Evolutionary conservation across 257 asterid genomes (phyloP).

Genomic region (Galeopsis tetrahit): DNA sequence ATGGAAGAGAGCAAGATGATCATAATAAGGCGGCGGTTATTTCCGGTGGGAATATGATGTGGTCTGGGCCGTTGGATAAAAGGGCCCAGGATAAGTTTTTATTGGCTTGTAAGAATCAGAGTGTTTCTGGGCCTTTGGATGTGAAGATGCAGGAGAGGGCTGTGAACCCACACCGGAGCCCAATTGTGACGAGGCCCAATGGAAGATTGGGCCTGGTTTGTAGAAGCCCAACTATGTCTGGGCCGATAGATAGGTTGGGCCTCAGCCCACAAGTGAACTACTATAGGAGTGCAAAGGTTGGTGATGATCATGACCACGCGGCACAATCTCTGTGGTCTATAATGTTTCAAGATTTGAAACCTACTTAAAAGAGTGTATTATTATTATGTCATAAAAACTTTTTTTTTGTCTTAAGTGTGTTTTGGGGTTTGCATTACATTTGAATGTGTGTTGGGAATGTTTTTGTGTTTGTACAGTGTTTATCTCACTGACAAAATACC

Average conservation of each 20-base stretch:
- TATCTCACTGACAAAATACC: neutral
- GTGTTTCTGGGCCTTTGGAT: slow-evolving; percentile 59
- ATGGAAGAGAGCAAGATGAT: slow-evolving; percentile 34
- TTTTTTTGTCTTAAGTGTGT: neutral
- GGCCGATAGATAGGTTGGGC: slow-evolving; percentile 60
- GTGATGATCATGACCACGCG: slow-evolving; percentile 43
- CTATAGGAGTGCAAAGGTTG: slow-evolving; percentile 42
- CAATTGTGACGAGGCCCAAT: slow-evolving; percentile 42
- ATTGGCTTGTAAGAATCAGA: slow-evolving; percentile 33
- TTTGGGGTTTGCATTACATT: neutral
- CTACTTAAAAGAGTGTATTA: slow-evolving; percentile 46
- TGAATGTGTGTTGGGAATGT: neutral
- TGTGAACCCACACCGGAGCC: slow-evolving; percentile 44
- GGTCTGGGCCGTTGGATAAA: slow-evolving; percentile 62
- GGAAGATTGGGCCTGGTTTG: slow-evolving; percentile 35
- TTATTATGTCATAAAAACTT: neutral
- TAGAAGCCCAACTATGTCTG: slow-evolving; percentile 54
- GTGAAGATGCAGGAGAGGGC: slow-evolving; percentile 40
- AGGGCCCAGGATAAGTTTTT: slow-evolving; percentile 42
- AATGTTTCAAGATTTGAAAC: slow-evolving; percentile 91
- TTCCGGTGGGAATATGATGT: slow-evolving; percentile 43
- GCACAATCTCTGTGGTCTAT: slow-evolving; percentile 74
- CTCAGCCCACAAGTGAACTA: slow-evolving; percentile 58
- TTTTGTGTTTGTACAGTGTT: neutral
- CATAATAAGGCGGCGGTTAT: slow-evolving; percentile 27